These are phyloP conservation scores for Apiotrichum montevideense DNA, from an alignment of 1,284 basidiomycete species.

Conservation along the genomic window DNA sequence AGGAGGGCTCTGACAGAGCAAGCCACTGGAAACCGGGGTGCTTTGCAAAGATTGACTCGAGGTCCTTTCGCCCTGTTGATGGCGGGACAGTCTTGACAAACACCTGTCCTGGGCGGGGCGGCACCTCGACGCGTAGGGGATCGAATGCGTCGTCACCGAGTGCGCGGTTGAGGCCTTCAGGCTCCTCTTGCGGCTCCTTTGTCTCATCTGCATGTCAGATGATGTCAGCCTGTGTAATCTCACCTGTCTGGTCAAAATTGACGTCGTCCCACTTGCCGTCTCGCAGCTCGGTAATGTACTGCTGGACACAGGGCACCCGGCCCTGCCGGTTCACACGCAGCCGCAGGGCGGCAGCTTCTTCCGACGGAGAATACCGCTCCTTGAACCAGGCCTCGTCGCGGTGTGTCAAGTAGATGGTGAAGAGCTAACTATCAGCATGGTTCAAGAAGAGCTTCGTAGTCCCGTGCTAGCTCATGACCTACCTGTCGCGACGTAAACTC, in stretches of 20 bases:
- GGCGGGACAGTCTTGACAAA: slow-evolving; percentile 91
- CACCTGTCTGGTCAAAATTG: slow-evolving; percentile 36
- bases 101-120: slow-evolving; percentile 75
- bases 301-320: slow-evolving; percentile 64
- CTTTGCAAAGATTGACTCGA: slow-evolving; percentile 66
- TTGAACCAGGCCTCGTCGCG: slow-evolving; percentile 87
- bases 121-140: slow-evolving; percentile 54
- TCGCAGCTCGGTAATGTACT: slow-evolving; percentile 71
- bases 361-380: slow-evolving; percentile 78
- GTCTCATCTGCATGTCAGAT: slow-evolving; percentile 1
- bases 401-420: slow-evolving; percentile 86
- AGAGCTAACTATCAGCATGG: slow-evolving; percentile 48
- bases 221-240: slow-evolving; percentile 3
- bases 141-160: slow-evolving; percentile 56
- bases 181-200: slow-evolving; percentile 21
- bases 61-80: slow-evolving; percentile 73
- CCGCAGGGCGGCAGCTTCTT: slow-evolving; percentile 63
- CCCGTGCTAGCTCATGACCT: slow-evolving; percentile 36
- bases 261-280: slow-evolving; percentile 73
- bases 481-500: slow-evolving; percentile 79
- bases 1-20: slow-evolving; percentile 79
- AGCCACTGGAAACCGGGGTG: slow-evolving; percentile 57
- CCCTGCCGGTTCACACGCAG: slow-evolving; percentile 70
- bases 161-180: slow-evolving; percentile 32
- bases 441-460: neutral